A percentile compares a stretch with the other conserved stretches of the same genome.
Conservation (phyloP, 2,329 filamentous ascomycete species). For the Dothideomycetes sp. region DNA sequence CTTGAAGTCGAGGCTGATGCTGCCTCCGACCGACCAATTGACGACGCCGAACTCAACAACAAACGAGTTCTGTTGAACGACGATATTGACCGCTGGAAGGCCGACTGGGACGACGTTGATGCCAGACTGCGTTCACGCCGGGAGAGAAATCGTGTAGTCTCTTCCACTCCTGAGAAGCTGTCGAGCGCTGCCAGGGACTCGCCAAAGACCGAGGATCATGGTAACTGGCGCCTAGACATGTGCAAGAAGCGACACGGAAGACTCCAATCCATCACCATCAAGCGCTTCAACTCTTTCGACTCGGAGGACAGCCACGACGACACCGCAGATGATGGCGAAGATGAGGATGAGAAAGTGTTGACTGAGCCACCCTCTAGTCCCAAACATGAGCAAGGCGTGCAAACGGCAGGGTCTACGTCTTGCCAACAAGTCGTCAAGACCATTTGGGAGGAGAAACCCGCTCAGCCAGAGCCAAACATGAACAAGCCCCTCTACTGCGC, state of each 20-base stretch:
- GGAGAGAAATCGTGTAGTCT: conserved; percentile 18
- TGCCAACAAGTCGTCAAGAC: conserved; percentile 10
- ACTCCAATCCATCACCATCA: conserved; percentile 11
- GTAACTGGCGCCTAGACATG: conserved; percentile 11
- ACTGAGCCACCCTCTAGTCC: too few relatives aligned
- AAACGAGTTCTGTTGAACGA: conserved; percentile 15
- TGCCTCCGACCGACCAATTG: too few relatives aligned
- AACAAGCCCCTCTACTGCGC: conserved; percentile 10
- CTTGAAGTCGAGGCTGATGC: conserved; percentile 22
- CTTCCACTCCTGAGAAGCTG: conserved; percentile 5
- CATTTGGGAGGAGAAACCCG: conserved; percentile 8
- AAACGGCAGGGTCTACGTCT: too few relatives aligned
- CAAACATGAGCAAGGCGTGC: too few relatives aligned
- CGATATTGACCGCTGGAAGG: conserved; percentile 24
- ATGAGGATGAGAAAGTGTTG: conserved; percentile 8
- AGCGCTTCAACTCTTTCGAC: conserved; percentile 10
- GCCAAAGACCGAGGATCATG: conserved; percentile 7
- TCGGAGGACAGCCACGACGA: not conserved
- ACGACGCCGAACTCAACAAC: conserved; percentile 11
- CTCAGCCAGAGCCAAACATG: conserved; percentile 4
- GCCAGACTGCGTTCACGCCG: conserved; percentile 18
- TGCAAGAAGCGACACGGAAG: conserved; percentile 9
- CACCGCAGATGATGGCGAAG: conserved; percentile 7
- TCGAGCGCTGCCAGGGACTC: conserved; percentile 2
- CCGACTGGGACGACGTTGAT: conserved; percentile 24